Evolutionary conservation across 2,329 filamentous ascomycete genomes (phyloP), one percentile per base, ranked within the genome.

Genomic region (Orbilia blumenaviensis): DNA sequence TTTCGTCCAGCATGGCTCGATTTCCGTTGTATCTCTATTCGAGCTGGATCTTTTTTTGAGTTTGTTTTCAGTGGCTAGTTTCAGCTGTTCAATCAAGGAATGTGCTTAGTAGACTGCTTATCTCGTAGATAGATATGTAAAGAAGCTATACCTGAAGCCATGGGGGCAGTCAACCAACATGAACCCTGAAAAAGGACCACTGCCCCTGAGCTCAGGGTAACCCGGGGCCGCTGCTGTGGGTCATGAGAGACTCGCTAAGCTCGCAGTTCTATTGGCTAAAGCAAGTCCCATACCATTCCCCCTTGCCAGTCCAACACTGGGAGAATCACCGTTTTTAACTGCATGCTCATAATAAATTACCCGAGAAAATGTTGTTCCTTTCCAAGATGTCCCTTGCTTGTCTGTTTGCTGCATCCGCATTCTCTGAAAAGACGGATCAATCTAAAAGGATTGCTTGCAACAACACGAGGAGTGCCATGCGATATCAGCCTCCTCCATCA

Each of bases 241-340:
- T 16, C 14, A 52, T 32, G 18, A 38, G 36, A 18, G n/a, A 46
- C 71, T 75, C 71, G 71, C 71, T 75, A 75, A 75, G 34, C 16
- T 60, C 34, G 56, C 23, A 0, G 44, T 75, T 12, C 25, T 38
- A 75, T 75, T 75, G 71, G 71, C 46, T 61, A 12, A 16, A 25
- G 10, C n/a, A 14, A 34, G n/a, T 44, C 61, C 18, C 62, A 74
- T 64, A 25, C 56, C 25, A 41, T 62, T 56, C 25, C 48, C 29
- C 34, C 29, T 41, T 36, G 29, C 61, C 14, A 64, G 61, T 32
- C 9, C 16, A 21, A 29, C 58, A 63, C 29, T 25, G 8, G n/a
- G 34, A 29, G 46, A 68, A 60, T 21, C 66, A 60, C 64, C 66
- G 41, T 61, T 69, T 69, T 54, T 62, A 41, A 50, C 52, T 54